A percentile compares a stretch with the other conserved stretches of the same genome.
These are phyloP conservation scores for Fusarium floridanum DNA, from an alignment of 2,329 filamentous ascomycete genomes.

Conservation along the genomic window DNA sequence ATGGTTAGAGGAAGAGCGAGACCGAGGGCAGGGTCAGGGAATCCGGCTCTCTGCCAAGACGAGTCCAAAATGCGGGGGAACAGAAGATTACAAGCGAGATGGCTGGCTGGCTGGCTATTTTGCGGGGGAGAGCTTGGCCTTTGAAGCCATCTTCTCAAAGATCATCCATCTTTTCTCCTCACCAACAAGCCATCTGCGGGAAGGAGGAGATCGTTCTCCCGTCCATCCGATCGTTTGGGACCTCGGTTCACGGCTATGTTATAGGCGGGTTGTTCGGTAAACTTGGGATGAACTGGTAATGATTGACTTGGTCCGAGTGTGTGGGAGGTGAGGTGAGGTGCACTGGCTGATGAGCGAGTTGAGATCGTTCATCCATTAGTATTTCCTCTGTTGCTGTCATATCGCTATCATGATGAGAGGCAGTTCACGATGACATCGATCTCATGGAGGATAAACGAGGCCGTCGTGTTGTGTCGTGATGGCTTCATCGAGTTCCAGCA, in stretches of 20 bases:
- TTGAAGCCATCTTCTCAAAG: constrained; percentile 19
- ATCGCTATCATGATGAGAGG: neutral
- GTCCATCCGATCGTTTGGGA: constrained; percentile 1
- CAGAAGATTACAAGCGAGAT: neutral
- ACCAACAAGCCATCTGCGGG: neutral
- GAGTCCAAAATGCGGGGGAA: neutral
- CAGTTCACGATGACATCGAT: neutral
- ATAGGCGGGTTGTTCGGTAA: neutral
- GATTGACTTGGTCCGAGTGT: neutral
- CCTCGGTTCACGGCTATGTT: neutral
- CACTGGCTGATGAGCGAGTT: neutral
- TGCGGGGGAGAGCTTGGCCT: neutral
- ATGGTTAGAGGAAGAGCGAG: neutral
- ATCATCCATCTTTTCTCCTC: neutral
- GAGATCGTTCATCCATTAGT: neutral
- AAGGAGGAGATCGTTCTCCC: neutral
- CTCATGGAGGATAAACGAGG: neutral
- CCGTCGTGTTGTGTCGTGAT: neutral
- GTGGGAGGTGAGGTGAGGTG: neutral
- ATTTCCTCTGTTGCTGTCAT: neutral
- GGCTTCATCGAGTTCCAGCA: neutral
- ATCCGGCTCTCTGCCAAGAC: constrained; percentile 4
- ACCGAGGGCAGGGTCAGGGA: neutral
- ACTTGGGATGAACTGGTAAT: neutral
- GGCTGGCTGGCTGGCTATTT: neutral